A percentile compares a stretch with the other conserved stretches of the same genome.
phyloP scores from a whole-genome alignment of 192 early-diverging fungal species.

The Mortierella hygrophila region DNA sequence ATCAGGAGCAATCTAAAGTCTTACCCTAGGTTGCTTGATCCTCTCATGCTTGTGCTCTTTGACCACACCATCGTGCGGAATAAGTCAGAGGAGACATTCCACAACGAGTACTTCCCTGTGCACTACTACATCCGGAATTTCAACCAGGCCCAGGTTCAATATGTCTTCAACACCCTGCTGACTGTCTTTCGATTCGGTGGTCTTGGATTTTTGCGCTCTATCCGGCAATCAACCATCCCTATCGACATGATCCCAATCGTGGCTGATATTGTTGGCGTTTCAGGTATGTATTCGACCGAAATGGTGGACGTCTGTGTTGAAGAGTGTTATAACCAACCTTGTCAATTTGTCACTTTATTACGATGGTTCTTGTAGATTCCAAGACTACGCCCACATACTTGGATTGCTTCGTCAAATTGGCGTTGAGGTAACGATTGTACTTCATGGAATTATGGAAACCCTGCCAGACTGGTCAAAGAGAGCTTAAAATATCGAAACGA shows the following conservation, averaged over 20 bases:
- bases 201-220: constrained; percentile 60
- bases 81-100: constrained; percentile 38
- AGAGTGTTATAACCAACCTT: neutral
- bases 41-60: constrained; percentile 63
- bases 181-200: constrained; percentile 69
- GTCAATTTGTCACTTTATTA: neutral
- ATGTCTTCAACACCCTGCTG: constrained; percentile 70
- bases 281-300: constrained; percentile 16
- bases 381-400: constrained; percentile 41
- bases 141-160: constrained; percentile 76
- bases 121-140: constrained; percentile 70
- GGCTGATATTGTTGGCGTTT: constrained; percentile 23
- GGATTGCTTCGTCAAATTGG: constrained; percentile 44
- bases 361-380: constrained; percentile 10
- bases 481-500: neutral
- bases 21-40: constrained; percentile 72
- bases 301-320: neutral
- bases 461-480: neutral
- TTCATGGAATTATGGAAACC: too few relatives aligned
- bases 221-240: constrained; percentile 55
- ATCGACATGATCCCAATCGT: constrained; percentile 26
- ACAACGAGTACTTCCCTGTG: constrained; percentile 58
- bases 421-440: constrained; percentile 24
- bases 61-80: constrained; percentile 61
- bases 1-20: constrained; percentile 73